These are phyloP conservation scores for Gypsophila paniculata DNA, from an alignment of 179 eudicot genomes.

Conservation along the genomic window DNA sequence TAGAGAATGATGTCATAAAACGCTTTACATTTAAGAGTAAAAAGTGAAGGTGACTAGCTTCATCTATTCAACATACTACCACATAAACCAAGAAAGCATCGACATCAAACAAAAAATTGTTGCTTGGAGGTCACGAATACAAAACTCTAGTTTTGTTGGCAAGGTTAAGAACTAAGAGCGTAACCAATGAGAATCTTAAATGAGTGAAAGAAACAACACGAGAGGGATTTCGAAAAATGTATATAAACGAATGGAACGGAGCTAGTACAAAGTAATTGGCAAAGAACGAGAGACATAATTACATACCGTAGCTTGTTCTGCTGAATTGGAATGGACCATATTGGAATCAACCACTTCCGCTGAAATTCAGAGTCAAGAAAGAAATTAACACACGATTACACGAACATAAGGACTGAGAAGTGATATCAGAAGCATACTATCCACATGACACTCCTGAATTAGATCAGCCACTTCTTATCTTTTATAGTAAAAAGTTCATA, in stretches of 20 bases:
- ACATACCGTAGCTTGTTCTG: slow-evolving; percentile 25
- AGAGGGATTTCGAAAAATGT: no score
- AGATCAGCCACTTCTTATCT: not conserved
- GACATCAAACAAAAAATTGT: not conserved
- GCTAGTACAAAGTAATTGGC: not conserved
- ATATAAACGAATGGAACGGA: no score
- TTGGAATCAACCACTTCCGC: slow-evolving; percentile 19
- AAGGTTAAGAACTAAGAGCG: not conserved
- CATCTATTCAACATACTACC: not conserved
- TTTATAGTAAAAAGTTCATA: no score
- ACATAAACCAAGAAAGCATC: not conserved
- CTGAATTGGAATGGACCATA: slow-evolving; percentile 16
- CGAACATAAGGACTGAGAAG: not conserved
- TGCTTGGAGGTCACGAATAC: not conserved
- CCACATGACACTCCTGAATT: not conserved
- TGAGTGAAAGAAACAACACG: no score
- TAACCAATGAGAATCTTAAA: no score
- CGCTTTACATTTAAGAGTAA: not conserved
- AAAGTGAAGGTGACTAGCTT: not conserved
- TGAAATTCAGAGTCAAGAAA: slow-evolving; percentile 22
- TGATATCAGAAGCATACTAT: slow-evolving; percentile 4
- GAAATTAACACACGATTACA: not conserved
- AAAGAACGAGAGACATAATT: not conserved
- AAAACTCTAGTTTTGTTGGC: not conserved
- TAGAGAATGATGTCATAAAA: slow-evolving; percentile 17